Evolutionary conservation across 345 rosid species (phyloP).

Genomic region (Brassica cretica): DNA sequence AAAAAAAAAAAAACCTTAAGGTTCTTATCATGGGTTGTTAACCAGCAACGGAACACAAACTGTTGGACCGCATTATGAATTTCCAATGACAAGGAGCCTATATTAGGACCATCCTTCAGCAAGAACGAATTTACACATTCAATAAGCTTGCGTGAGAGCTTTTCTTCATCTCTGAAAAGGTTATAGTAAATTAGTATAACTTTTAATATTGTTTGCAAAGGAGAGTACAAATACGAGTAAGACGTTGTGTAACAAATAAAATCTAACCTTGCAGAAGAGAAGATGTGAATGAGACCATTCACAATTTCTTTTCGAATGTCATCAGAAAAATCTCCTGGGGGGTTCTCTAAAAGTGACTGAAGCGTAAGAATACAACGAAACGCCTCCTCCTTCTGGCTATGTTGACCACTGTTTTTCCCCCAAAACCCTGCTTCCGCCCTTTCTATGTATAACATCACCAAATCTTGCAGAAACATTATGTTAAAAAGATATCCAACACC

Average conservation of each 20-base stretch:
- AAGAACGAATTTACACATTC: slow-evolving; percentile 77
- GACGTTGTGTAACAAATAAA: slow-evolving; percentile 10
- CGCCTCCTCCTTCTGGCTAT: slow-evolving; percentile 70
- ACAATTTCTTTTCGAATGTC: slow-evolving; percentile 62
- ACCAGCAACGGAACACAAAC: slow-evolving; percentile 68
- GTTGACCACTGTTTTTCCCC: slow-evolving; percentile 50
- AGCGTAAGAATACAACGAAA: slow-evolving; percentile 68
- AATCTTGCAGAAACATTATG: slow-evolving; percentile 48
- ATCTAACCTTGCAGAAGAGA: slow-evolving; percentile 65
- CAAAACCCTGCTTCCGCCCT: slow-evolving; percentile 59
- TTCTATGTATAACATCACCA: slow-evolving; percentile 68
- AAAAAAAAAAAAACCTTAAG: slow-evolving; percentile 60
- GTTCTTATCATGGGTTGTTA: slow-evolving; percentile 68
- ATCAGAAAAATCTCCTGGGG: slow-evolving; percentile 84
- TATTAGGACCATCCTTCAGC: slow-evolving; percentile 88
- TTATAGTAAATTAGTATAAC: slow-evolving; percentile 28
- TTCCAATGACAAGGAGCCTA: slow-evolving; percentile 64
- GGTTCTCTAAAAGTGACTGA: slow-evolving; percentile 79
- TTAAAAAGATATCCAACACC: slow-evolving; percentile 21
- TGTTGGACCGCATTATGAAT: slow-evolving; percentile 65
- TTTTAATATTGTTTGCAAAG: slow-evolving; percentile 10
- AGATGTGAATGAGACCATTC: slow-evolving; percentile 66
- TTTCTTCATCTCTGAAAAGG: slow-evolving; percentile 84
- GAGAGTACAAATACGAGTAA: slow-evolving; percentile 26
- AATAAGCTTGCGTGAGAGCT: slow-evolving; percentile 81